Evolutionary conservation across 2,329 filamentous ascomycete species (phyloP), one percentile per base, ranked within the genome.

Genomic region (Chrysosporium queenslandicum): DNA sequence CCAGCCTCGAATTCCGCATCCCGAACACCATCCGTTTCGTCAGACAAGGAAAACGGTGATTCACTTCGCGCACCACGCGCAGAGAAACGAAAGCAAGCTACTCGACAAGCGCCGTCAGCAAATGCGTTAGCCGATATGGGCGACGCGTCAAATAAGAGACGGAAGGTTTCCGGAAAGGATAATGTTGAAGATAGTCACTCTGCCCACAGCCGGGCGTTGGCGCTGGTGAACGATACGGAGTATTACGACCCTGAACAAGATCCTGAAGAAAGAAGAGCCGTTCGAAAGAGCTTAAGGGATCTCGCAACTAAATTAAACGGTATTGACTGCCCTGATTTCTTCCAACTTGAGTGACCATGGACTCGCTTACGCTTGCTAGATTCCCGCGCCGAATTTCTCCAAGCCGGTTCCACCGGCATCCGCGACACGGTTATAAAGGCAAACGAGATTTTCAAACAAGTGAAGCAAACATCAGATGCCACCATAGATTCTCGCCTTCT

Each of bases 381-480:
- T 58, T 85, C 84, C 47, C 79, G 79, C 47, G 80, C 85, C 56
- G 84, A 91, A 60, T 85, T 82, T 55, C 69, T 94, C 21, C 77
- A 81, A 58, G 74, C 77, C 1, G 79, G 80, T 34, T 86, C 83
- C 7, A 73, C 76, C 21, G 81, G 82, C 1, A 72, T 95, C 14
- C 73, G 78, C 53, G 74, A 84, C 8, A 81, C 82, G 1, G 72
- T 97, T 21, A 67, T 78, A 21, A 77, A 78, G 57, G 83, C 85
- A 14, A 83, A 92, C 59, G 67, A 75, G 32, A 70, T 83, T 12
- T 82, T 84, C 56, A 74, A 75, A 52, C 75, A 81, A 59, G 84
- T 94, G 55, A 87, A 85, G 61, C 90, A 96, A 71, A 95, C 92
- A 0, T 82, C 83, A 1, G 92, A 97, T 66, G 92, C 92, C 0